phyloP scores from a whole-genome alignment of 2,329 filamentous ascomycete genomes.

The Sporothrix luriei region DNA sequence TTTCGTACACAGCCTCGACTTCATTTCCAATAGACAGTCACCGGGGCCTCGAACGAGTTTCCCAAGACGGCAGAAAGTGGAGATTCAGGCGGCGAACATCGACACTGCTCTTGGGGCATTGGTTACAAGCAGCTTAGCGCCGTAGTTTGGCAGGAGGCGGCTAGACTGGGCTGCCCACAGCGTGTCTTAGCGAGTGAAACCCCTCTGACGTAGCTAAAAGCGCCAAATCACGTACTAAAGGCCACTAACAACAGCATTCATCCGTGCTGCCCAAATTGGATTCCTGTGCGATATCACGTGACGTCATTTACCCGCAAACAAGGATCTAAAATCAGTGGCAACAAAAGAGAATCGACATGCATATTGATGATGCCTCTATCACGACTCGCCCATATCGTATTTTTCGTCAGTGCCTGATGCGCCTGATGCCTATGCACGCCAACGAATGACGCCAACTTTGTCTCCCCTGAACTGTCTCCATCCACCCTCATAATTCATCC shows the following conservation, averaged over 20 bases:
- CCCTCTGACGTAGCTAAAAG: slow-evolving; percentile 1
- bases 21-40: neutral
- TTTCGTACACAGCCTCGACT: too few species aligned
- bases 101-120: neutral
- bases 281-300: neutral
- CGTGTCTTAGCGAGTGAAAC: slow-evolving; percentile 12
- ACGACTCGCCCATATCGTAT: slow-evolving; percentile 26
- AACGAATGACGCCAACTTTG: neutral
- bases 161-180: neutral
- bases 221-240: neutral
- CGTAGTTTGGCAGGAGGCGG: neutral
- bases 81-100: slow-evolving; percentile 8
- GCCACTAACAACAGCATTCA: slow-evolving; percentile 24
- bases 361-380: neutral
- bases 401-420: neutral
- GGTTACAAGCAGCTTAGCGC: slow-evolving; percentile 29
- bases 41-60: slow-evolving; percentile 7
- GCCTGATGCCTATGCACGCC: neutral
- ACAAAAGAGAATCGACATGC: neutral
- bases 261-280: neutral
- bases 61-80: slow-evolving; percentile 26
- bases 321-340: neutral
- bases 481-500: neutral
- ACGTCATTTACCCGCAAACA: neutral
- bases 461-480: neutral